Conservation (phyloP, 2,329 filamentous ascomycete genomes). For the Samsoniella hepiali region DNA sequence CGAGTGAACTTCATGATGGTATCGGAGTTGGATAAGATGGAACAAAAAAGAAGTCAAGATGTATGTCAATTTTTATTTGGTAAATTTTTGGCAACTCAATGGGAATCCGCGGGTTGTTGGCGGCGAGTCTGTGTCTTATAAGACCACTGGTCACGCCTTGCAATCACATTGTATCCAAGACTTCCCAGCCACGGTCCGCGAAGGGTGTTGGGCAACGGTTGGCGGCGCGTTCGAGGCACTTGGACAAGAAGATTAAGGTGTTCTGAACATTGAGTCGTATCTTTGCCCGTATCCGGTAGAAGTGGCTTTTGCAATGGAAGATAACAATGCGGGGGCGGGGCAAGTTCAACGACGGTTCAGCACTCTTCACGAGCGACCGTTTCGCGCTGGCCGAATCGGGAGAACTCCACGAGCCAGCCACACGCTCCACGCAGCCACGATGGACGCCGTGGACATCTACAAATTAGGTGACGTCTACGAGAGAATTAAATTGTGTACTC, state of each 20-base stretch:
- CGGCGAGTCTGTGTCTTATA: neutral
- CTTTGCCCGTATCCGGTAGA: neutral
- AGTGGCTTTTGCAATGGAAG: neutral
- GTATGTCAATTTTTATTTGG: neutral
- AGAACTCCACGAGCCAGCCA: slow-evolving; percentile 3
- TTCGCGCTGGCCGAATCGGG: neutral
- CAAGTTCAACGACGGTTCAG: neutral
- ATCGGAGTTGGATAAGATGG: neutral
- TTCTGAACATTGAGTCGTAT: neutral
- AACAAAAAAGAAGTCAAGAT: neutral
- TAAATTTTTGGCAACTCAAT: neutral
- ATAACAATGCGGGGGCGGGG: neutral
- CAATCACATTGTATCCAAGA: neutral
- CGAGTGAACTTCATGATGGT: neutral
- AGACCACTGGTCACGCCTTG: neutral
- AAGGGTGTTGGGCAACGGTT: neutral
- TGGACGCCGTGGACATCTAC: neutral
- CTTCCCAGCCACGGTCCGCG: neutral
- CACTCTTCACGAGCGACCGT: neutral
- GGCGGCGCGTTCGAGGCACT: neutral
- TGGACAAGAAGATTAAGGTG: neutral
- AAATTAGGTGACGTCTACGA: neutral
- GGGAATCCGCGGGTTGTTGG: neutral
- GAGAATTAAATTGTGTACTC: neutral
- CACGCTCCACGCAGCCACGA: neutral